Base-by-base conservation (phyloP, 2,329 filamentous ascomycete genomes). In the Claviceps pazoutovae region DNA sequence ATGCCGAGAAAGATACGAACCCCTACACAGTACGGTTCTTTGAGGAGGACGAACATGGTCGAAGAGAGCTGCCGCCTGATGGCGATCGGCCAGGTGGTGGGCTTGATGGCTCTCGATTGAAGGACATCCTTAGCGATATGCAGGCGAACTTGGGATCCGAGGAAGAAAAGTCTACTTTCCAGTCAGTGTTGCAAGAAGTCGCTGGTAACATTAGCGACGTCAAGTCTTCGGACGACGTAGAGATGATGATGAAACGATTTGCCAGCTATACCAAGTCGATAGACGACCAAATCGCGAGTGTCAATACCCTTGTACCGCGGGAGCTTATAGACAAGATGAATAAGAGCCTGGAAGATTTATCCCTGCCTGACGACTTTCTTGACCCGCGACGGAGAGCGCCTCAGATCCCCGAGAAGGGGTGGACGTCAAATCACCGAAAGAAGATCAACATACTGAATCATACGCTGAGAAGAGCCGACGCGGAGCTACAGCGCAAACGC, bases 1-100 rank as follows among this genome's bases (percentile, higher is more conserved):
- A 49, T 1, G 53, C 49, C n/a, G 50, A 55, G 5, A 54, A 60
- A 11, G 30, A 50, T 2, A 55, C 49, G n/a, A 51, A 55, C 5
- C 54, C 60, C 16, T 65, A 63, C 38, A 62, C 64, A 2, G 66
- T 76, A 11, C 67, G 69, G 8, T 76, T 69, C 58, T 79, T 75
- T 54, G 73, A 79, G 51, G 70, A 77, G 58, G 66, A 67, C 14
- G 64, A 65, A 3, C 56, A 62, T 34, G 57, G 59, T 7, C 57
- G 73, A 13, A 67, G 61, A 16, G 66, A 68, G 55, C 61, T 77
- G 17, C 56, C 58, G 9, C 56, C 58, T 9, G 58, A 64, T 53
- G 62, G 69, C 47, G 62, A 70, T n/a, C 68, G 60, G 67, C 21
- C 68, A 70, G 0, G 51, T 74, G 60, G 66, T 54, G 56, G 57